Evolutionary conservation across 1,284 basidiomycete species (phyloP).

Genomic region (Naganishia liquefaciens): DNA sequence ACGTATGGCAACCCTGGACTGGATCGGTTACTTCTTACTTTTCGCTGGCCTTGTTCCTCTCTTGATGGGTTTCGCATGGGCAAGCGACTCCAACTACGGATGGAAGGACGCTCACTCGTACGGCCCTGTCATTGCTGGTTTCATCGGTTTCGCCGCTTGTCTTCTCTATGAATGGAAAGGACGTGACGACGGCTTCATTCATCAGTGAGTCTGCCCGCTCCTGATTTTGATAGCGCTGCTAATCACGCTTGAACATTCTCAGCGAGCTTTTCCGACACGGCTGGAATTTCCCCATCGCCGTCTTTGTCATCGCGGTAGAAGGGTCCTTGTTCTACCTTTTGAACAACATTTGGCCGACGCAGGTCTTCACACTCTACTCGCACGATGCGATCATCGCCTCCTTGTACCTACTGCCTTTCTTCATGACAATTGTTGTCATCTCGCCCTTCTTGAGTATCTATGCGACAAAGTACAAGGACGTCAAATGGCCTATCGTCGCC

Average conservation of each 20-base stretch:
- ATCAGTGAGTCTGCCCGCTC: conserved; percentile 2
- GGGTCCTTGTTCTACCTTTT: conserved; percentile 24
- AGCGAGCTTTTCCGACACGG: conserved; percentile 23
- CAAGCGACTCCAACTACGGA: conserved; percentile 9
- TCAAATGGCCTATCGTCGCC: conserved; percentile 26
- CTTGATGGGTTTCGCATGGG: conserved; percentile 17
- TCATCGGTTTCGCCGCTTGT: conserved; percentile 8
- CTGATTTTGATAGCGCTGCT: background rate
- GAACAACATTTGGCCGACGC: conserved; percentile 21
- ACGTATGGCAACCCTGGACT: conserved; percentile 20
- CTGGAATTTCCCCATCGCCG: conserved; percentile 26
- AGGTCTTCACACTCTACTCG: conserved; percentile 22
- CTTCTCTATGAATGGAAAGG: conserved; percentile 28
- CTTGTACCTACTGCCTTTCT: conserved; percentile 16
- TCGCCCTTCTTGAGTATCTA: conserved; percentile 19
- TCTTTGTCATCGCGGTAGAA: conserved; percentile 20
- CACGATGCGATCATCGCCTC: conserved; percentile 11
- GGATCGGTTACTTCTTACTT: conserved; percentile 18
- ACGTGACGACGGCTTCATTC: conserved; percentile 20
- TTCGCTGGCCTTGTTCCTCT: conserved; percentile 13
- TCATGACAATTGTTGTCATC: conserved; percentile 23
- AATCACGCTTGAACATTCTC: background rate
- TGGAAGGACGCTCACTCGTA: conserved; percentile 22
- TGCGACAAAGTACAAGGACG: conserved; percentile 25
- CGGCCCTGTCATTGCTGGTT: conserved; percentile 7